These are phyloP conservation scores for Castanopsis chinensis DNA, from an alignment of 306 rosid genomes.

Conservation along the genomic window DNA sequence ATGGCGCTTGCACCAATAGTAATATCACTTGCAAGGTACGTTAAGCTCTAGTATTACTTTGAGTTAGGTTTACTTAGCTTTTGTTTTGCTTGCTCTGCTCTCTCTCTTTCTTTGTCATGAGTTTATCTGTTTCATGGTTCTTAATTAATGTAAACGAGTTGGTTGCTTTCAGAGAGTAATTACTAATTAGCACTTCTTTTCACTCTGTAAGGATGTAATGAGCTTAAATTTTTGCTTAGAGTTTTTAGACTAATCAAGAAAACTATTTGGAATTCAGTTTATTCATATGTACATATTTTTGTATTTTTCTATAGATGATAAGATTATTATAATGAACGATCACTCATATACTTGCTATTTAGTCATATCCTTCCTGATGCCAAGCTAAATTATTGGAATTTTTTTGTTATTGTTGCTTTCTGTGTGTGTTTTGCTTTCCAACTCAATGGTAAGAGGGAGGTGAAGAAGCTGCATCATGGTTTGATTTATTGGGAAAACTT, in stretches of 20 bases:
- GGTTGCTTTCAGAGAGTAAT: neutral
- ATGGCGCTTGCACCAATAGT: conserved; percentile 46
- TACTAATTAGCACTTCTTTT: too few relatives aligned
- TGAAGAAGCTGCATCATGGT: neutral
- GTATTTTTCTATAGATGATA: neutral
- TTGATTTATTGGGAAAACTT: neutral
- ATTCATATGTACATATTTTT: neutral
- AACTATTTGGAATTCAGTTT: neutral
- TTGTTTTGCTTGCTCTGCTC: neutral
- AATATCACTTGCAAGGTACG: conserved; percentile 77
- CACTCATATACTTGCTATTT: neutral
- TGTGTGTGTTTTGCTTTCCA: neutral
- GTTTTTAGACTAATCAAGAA: neutral
- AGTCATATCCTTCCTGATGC: neutral
- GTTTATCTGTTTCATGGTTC: neutral
- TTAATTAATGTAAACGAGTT: neutral
- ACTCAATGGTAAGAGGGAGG: neutral
- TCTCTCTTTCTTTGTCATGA: neutral
- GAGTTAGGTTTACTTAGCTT: neutral
- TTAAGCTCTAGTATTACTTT: conserved; percentile 9
- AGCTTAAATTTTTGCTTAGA: too few relatives aligned
- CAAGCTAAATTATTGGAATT: neutral
- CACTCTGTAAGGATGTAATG: too few relatives aligned
- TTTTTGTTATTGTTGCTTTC: neutral
- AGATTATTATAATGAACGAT: too few relatives aligned